Percentiles rank a stretch among this genome's conserved stretches.
Conservation (phyloP, 257 asterid species). For the Avicennia marina region DNA sequence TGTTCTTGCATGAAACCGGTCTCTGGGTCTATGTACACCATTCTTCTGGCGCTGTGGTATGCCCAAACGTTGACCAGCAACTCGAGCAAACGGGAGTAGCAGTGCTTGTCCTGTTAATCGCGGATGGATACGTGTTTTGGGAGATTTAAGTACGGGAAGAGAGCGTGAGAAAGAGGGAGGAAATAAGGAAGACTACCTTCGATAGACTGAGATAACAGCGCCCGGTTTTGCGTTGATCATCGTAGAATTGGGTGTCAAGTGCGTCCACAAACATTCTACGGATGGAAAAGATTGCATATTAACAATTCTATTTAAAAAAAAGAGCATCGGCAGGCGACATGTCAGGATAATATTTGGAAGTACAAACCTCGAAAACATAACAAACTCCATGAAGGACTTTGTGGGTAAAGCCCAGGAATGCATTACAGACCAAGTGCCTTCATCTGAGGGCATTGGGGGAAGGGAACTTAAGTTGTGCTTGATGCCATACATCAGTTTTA, state of each 20-base stretch:
- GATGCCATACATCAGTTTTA: constrained; percentile 80
- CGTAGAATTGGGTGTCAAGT: constrained; percentile 60
- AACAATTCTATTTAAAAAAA: neutral
- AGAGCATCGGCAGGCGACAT: neutral
- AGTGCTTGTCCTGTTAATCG: constrained; percentile 77
- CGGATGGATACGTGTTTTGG: neutral
- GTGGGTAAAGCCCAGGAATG: constrained; percentile 95
- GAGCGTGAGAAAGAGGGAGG: neutral
- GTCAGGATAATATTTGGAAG: neutral
- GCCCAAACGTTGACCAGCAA: constrained; percentile 91
- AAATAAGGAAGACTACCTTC: constrained; percentile 31
- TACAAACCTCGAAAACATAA: constrained; percentile 89
- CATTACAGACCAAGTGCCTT: constrained; percentile 90
- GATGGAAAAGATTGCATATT: constrained; percentile 6
- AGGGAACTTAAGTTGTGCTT: constrained; percentile 58
- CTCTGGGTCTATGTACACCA: constrained; percentile 69
- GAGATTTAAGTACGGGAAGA: neutral
- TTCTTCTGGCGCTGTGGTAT: constrained; percentile 84
- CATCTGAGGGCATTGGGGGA: constrained; percentile 72
- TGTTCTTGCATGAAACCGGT: constrained; percentile 79
- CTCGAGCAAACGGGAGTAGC: constrained; percentile 83
- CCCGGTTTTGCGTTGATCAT: constrained; percentile 63
- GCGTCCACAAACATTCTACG: constrained; percentile 90
- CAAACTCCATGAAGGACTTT: constrained; percentile 80
- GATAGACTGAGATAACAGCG: constrained; percentile 66